Percentiles rank a stretch among this genome's conserved stretches.
phyloP scores from a whole-genome alignment of 306 rosid species.

The Mucuna pruriens region DNA sequence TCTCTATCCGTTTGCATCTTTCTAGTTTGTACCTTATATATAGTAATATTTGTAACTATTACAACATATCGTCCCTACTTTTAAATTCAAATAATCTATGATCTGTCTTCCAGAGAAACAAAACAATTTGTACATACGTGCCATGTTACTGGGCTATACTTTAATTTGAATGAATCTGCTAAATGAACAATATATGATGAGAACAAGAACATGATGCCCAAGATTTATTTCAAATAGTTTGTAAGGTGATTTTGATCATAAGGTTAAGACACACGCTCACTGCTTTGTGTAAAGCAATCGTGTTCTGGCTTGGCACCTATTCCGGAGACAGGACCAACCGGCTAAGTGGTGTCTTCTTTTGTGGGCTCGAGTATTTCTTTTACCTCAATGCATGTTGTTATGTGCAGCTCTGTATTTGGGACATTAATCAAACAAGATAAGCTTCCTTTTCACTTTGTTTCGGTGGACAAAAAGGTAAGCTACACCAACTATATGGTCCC shows the following conservation, averaged over 20 bases:
- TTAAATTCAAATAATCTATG: neutral
- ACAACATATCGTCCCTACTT: conserved; percentile 13
- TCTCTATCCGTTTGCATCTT: conserved; percentile 24
- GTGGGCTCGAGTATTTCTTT: neutral
- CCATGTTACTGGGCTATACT: neutral
- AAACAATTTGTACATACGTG: conserved; percentile 13
- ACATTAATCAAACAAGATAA: conserved; percentile 31
- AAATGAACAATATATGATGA: neutral
- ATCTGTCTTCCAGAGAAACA: conserved; percentile 12
- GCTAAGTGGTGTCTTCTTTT: neutral
- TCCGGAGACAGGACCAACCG: conserved; percentile 24
- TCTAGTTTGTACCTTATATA: conserved; percentile 10
- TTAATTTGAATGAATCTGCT: neutral
- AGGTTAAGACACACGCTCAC: neutral
- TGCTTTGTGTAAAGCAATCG: conserved; percentile 14
- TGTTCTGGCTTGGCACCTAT: conserved; percentile 12
- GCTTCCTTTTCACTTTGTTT: conserved; percentile 10
- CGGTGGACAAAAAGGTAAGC: conserved; percentile 33
- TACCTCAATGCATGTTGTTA: conserved; percentile 4
- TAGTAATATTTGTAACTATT: conserved; percentile 34
- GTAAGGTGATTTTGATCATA: neutral
- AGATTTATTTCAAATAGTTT: neutral
- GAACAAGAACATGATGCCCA: neutral
- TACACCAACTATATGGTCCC: conserved; percentile 14
- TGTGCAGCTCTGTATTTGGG: conserved; percentile 23